Percentiles rank a stretch among this genome's conserved stretches.
Evolutionary conservation across 2,329 filamentous ascomycete genomes (phyloP).

Genomic region (Paraphoma chrysanthemicola): DNA sequence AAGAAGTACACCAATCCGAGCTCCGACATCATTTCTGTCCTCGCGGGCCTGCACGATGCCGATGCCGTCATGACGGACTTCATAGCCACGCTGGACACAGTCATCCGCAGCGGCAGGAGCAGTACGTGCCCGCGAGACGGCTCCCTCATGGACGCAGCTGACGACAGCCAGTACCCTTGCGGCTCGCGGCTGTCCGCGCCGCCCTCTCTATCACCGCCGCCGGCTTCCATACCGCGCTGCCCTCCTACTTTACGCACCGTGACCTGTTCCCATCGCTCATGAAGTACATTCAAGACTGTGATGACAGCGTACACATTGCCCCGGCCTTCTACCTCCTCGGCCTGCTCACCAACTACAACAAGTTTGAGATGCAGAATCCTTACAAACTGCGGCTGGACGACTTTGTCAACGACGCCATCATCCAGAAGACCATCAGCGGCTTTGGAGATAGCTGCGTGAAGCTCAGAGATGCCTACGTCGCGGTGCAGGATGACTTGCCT

Average conservation of each 20-base stretch:
- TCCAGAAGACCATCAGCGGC: constrained; percentile 79
- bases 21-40: constrained; percentile 88
- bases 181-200: constrained; percentile 80
- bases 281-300: constrained; percentile 88
- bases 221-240: constrained; percentile 92
- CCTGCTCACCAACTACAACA: constrained; percentile 95
- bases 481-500: constrained; percentile 86
- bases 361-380: constrained; percentile 97
- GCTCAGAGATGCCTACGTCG: constrained; percentile 78
- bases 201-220: constrained; percentile 86
- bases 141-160: constrained; percentile 7
- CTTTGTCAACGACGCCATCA: constrained; percentile 90
- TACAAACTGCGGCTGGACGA: constrained; percentile 92
- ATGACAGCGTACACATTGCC: constrained; percentile 65
- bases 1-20: constrained; percentile 96
- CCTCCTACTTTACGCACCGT: constrained; percentile 93
- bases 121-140: constrained; percentile 58
- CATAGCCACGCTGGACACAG: constrained; percentile 79
- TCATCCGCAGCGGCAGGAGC: constrained; percentile 77
- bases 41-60: constrained; percentile 88
- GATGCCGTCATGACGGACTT: constrained; percentile 89
- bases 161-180: constrained; percentile 67
- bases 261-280: constrained; percentile 94
- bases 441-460: constrained; percentile 75
- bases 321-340: constrained; percentile 84